Conservation (phyloP, 2,329 filamentous ascomycete species). For the Rutstroemia sp. region DNA sequence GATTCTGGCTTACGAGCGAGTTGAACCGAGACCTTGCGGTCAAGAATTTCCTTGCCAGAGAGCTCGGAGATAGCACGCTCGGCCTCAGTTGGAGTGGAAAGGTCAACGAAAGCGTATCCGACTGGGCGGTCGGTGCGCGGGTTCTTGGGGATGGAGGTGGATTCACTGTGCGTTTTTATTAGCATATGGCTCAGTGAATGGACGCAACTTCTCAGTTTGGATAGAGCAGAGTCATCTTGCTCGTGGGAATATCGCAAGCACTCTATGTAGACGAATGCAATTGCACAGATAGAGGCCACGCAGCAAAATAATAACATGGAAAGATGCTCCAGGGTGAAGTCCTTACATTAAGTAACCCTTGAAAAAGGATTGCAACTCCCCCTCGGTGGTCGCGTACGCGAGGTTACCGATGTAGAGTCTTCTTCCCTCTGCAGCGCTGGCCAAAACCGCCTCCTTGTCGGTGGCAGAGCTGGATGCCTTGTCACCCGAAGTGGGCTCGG, state of each 20-base stretch:
- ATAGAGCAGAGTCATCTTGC: not conserved
- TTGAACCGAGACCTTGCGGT: slow-evolving; percentile 98
- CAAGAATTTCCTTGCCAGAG: slow-evolving; percentile 94
- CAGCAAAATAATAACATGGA: not conserved
- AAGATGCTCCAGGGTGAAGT: slow-evolving; percentile 27
- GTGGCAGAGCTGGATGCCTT: slow-evolving; percentile 31
- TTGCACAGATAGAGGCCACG: not conserved
- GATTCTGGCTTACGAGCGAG: slow-evolving; percentile 95
- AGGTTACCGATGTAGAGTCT: slow-evolving; percentile 99
- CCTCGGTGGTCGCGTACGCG: slow-evolving; percentile 99
- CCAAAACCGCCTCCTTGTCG: slow-evolving; percentile 84
- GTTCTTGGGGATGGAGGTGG: slow-evolving; percentile 98
- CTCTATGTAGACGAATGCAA: not conserved
- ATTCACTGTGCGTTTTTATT: slow-evolving; percentile 59
- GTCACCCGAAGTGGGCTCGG: slow-evolving; percentile 37
- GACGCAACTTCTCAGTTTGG: not conserved
- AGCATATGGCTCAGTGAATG: not conserved
- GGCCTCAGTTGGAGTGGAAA: slow-evolving; percentile 88
- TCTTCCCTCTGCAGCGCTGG: slow-evolving; percentile 96
- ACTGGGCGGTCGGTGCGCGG: slow-evolving; percentile 97
- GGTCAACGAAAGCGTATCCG: slow-evolving; percentile 97
- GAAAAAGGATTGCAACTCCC: slow-evolving; percentile 99
- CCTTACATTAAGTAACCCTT: slow-evolving; percentile 97
- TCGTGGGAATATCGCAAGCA: too few relatives aligned
- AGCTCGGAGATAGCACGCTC: slow-evolving; percentile 93